Conservation (phyloP, 345 rosid genomes). For the Gossypium sturtianum region DNA sequence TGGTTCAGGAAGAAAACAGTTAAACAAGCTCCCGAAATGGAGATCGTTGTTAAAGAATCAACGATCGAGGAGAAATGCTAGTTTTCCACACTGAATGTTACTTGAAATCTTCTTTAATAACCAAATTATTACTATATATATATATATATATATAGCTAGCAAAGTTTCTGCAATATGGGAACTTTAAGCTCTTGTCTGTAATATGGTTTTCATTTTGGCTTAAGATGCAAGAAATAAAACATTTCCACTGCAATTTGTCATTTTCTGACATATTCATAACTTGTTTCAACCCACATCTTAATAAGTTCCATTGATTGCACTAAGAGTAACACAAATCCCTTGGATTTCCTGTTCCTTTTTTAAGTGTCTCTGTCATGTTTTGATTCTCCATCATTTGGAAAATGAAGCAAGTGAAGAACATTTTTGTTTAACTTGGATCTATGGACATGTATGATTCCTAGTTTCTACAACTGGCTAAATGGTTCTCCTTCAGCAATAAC, state of each 20-base stretch:
- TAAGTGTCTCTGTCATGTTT: no score
- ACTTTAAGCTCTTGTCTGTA: background rate
- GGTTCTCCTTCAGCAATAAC: background rate
- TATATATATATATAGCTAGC: background rate
- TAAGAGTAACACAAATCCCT: no score
- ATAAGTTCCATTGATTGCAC: no score
- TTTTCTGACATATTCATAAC: background rate
- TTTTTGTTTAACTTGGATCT: background rate
- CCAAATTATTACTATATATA: background rate
- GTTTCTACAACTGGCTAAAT: background rate
- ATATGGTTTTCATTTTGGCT: background rate
- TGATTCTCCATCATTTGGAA: no score
- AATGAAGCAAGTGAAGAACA: no score
- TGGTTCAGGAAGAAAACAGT: constrained; percentile 38
- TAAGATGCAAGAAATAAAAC: background rate
- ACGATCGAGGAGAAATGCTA: constrained; percentile 30
- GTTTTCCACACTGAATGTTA: background rate
- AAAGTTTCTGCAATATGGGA: background rate
- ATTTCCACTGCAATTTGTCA: background rate
- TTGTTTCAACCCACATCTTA: no score
- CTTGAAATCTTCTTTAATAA: background rate
- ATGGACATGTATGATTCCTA: background rate
- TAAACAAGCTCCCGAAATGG: constrained; percentile 19
- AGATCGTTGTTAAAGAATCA: constrained; percentile 19
- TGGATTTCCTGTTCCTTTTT: no score